Conservation (phyloP, 306 rosid species). For the Sphenostylis stenocarpa region DNA sequence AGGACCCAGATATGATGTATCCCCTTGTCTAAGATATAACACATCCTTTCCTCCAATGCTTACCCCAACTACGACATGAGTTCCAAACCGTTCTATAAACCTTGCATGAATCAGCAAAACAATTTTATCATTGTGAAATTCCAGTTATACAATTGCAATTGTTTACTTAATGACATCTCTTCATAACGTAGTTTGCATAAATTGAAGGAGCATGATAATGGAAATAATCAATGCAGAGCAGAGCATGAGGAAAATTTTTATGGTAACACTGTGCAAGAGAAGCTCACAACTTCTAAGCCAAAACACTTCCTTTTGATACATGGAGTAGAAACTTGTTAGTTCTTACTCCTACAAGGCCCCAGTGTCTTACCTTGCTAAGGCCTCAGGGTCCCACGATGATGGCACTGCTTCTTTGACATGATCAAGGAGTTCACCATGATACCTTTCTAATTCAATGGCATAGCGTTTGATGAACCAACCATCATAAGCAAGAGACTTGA, state of each 20-base stretch:
- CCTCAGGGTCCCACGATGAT: conserved; percentile 73
- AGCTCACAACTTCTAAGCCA: background rate
- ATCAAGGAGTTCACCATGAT: conserved; percentile 59
- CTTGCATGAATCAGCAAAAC: conserved; percentile 43
- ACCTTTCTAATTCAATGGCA: conserved; percentile 68
- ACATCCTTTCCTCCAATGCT: conserved; percentile 96
- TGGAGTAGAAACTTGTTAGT: background rate
- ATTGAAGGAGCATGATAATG: background rate
- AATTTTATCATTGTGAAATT: background rate
- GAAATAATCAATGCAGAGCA: background rate
- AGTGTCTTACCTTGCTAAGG: conserved; percentile 60
- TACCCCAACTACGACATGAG: conserved; percentile 83
- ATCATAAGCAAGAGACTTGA: conserved; percentile 80
- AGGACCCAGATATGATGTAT: conserved; percentile 62
- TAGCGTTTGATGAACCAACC: conserved; percentile 85
- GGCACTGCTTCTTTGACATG: conserved; percentile 81
- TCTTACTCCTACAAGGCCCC: background rate
- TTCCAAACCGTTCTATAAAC: conserved; percentile 79
- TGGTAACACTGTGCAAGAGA: background rate
- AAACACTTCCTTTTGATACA: background rate
- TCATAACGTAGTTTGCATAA: background rate
- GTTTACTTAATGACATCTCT: background rate
- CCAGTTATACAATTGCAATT: background rate
- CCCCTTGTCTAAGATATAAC: conserved; percentile 75
- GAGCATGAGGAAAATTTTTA: background rate